Base-by-base conservation (phyloP, 2,329 filamentous ascomycete species). In the Colletotrichum sojae region DNA sequence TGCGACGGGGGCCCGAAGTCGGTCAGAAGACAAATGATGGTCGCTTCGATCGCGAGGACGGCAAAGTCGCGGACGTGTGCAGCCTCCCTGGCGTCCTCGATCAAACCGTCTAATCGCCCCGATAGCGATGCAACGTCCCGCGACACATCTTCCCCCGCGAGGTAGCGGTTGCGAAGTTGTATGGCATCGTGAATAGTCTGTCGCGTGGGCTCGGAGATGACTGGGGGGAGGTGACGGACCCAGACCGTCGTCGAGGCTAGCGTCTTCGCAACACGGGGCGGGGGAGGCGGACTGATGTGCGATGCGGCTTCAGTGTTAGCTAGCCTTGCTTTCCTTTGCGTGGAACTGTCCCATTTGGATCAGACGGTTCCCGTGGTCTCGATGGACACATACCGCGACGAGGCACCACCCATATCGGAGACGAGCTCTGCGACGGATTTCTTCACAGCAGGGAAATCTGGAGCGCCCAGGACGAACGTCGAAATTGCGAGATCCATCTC, bases 11-110 rank as follows among this genome's bases (percentile, higher is more conserved):
- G 31, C 0, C 58, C 61, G 12, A 27, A 18, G 6, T 64, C 64
- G 6, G 63, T 71, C 8, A 18, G 18, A 8, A 71, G 39, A 6
- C 64, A 40, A 2, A 71, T 40, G 2, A 67, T 48, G 0, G 69
- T 70, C 22, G 65, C 20, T 8, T 72, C 62, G 2, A 71, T 64
- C 2, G 56, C 51, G 12, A 73, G 62, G 6, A 57, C 56, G 8
- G 63, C 57, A 16, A 65, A 73, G 40, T 73, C 71, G 12, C 71
- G 59, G n/a, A 72, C 52, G 49, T 69, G 67, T 20, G 66, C 58
- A 12, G 58, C 39, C 6, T 62, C 31, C 12, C 18, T 57, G 13
- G 72, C 72, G 5, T 60, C 52, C 15, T 56, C 46, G 18, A 40
- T 27, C 31, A 65, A 61, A 3, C 15, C 43, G 3, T 64, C 36